A percentile compares a stretch with the other conserved stretches of the same genome.
These are phyloP conservation scores for Ustilago hordei DNA, from an alignment of 1,284 basidiomycete species.

Conservation along the genomic window DNA sequence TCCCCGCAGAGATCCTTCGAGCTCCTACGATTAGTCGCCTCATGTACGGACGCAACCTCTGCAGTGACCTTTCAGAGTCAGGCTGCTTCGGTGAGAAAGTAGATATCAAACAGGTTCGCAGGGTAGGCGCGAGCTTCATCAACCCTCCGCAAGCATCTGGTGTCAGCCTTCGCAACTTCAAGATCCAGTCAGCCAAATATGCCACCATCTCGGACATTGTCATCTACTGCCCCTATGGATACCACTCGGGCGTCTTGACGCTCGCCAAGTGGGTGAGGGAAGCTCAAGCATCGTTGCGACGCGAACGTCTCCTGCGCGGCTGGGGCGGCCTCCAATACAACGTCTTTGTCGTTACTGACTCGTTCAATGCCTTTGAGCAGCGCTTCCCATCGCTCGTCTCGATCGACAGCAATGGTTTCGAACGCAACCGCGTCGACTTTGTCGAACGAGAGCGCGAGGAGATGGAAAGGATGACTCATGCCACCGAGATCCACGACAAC, in stretches of 20 bases:
- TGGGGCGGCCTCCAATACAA: slow-evolving; percentile 79
- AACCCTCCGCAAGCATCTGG: slow-evolving; percentile 53
- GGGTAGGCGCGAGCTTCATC: slow-evolving; percentile 44
- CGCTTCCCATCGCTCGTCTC: slow-evolving; percentile 73
- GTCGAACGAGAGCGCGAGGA: slow-evolving; percentile 81
- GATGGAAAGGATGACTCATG: slow-evolving; percentile 86
- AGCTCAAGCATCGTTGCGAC: slow-evolving; percentile 59
- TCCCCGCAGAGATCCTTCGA: slow-evolving; percentile 52
- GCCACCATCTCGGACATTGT: slow-evolving; percentile 89
- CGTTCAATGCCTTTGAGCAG: slow-evolving; percentile 73
- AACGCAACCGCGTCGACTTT: slow-evolving; percentile 72
- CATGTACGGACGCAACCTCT: slow-evolving; percentile 37
- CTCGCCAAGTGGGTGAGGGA: slow-evolving; percentile 61
- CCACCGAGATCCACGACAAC: slow-evolving; percentile 79
- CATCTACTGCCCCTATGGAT: slow-evolving; percentile 75
- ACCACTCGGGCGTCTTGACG: slow-evolving; percentile 54
- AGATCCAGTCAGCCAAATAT: slow-evolving; percentile 77
- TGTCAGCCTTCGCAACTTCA: slow-evolving; percentile 65
- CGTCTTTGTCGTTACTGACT: slow-evolving; percentile 83
- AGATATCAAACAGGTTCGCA: slow-evolving; percentile 20
- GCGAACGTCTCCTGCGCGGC: slow-evolving; percentile 73
- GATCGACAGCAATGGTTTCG: slow-evolving; percentile 72
- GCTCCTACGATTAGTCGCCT: slow-evolving; percentile 41
- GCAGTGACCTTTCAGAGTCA: slow-evolving; percentile 23
- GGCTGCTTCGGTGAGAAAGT: slow-evolving; percentile 24